Evolutionary conservation across 768 basidiomycete species (phyloP).

Genomic region (Lactifluus subvellereus): DNA sequence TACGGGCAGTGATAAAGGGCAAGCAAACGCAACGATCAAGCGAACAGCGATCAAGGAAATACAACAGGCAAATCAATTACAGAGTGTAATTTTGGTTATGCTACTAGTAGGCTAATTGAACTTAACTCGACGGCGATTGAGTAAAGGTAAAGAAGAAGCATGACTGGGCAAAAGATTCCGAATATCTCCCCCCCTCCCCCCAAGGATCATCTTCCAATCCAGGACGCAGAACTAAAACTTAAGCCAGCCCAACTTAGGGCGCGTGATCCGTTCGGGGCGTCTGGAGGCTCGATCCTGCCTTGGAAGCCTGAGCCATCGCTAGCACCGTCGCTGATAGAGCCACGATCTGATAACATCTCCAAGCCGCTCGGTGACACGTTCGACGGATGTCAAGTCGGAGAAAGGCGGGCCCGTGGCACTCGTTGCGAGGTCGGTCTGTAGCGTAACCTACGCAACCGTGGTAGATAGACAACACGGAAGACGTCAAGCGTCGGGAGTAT

Average conservation of each 20-base stretch:
- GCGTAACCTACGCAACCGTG: background rate
- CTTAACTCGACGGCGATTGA: background rate
- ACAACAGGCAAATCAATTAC: background rate
- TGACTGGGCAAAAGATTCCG: slow-evolving; percentile 3
- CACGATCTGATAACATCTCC: slow-evolving; percentile 8
- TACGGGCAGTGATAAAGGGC: background rate
- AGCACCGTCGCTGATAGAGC: slow-evolving; percentile 4
- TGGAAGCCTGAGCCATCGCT: slow-evolving; percentile 25
- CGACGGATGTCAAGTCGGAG: slow-evolving; percentile 5
- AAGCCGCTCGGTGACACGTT: slow-evolving; percentile 2
- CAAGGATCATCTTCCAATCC: slow-evolving; percentile 26
- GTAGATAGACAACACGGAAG: slow-evolving; percentile 51
- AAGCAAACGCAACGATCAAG: too few relatives aligned
- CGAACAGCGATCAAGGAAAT: too few relatives aligned
- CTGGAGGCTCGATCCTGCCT: slow-evolving; percentile 17
- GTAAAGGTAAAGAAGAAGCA: background rate
- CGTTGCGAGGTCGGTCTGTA: slow-evolving; percentile 11
- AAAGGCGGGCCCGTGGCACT: slow-evolving; percentile 8
- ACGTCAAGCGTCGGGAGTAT: slow-evolving; percentile 66
- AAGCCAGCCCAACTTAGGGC: slow-evolving; percentile 29
- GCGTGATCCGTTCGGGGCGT: slow-evolving; percentile 9
- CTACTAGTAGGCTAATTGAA: too few relatives aligned
- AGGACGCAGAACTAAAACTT: slow-evolving; percentile 40
- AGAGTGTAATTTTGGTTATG: background rate
- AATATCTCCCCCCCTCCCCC: slow-evolving; percentile 24